Evolutionary conservation across 1,284 basidiomycete species (phyloP).

Genomic region (Sutorius eximius): DNA sequence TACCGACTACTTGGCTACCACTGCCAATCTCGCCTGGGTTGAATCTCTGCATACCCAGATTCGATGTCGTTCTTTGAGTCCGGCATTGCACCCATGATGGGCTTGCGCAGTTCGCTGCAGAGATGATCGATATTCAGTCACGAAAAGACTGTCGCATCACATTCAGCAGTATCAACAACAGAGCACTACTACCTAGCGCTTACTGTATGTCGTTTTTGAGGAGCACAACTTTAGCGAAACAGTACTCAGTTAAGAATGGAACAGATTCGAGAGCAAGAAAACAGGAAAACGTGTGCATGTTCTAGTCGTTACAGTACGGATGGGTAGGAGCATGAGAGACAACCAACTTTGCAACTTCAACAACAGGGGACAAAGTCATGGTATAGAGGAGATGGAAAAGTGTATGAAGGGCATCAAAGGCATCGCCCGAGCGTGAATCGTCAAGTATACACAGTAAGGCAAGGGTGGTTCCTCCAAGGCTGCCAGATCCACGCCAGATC

Average conservation of each 20-base stretch:
- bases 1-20: neutral
- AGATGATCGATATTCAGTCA: constrained; percentile 1
- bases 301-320: constrained; percentile 64
- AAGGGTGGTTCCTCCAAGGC: constrained; percentile 13
- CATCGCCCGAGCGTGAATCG: constrained; percentile 27
- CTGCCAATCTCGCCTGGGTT: neutral
- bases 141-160: constrained; percentile 17
- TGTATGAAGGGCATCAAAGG: constrained; percentile 28
- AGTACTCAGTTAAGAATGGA: constrained; percentile 24
- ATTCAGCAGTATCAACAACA: constrained; percentile 11
- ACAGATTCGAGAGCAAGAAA: constrained; percentile 33
- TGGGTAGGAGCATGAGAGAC: constrained; percentile 23
- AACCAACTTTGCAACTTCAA: constrained; percentile 25
- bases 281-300: constrained; percentile 49
- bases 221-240: constrained; percentile 10
- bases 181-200: constrained; percentile 12
- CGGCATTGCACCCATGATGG: constrained; percentile 2
- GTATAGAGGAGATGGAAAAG: constrained; percentile 26
- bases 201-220: constrained; percentile 22
- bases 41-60: constrained; percentile 8
- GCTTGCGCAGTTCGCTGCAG: constrained; percentile 1
- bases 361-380: constrained; percentile 24
- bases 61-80: constrained; percentile 12
- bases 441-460: constrained; percentile 28
- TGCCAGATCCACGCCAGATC: constrained; percentile 12